Conservation (phyloP, 2,329 filamentous ascomycete genomes). For the Myriosclerotinia duriaeana region DNA sequence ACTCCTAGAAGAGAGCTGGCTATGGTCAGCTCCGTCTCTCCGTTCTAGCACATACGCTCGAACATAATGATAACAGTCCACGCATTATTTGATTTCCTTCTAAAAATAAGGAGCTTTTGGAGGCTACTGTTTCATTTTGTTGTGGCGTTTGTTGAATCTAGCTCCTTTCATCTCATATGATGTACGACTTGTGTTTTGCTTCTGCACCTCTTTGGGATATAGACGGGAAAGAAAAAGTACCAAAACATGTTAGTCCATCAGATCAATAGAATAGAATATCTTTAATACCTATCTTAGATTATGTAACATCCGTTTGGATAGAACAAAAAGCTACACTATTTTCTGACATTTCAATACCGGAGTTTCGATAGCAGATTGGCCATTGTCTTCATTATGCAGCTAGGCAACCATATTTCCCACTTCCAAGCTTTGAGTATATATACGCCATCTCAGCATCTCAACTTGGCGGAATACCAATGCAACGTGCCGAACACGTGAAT, state of each 20-base stretch:
- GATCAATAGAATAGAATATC: slow-evolving; percentile 10
- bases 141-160: not conserved
- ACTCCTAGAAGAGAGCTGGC: slow-evolving; percentile 29
- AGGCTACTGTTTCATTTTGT: not conserved
- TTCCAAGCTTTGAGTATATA: too few species aligned
- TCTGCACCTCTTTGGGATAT: not conserved
- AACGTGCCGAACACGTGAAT: not conserved
- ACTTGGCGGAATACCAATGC: not conserved
- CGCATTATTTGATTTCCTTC: not conserved
- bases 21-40: not conserved
- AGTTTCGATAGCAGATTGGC: too few species aligned
- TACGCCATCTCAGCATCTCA: not conserved
- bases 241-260: not conserved
- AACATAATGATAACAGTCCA: not conserved
- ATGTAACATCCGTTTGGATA: not conserved
- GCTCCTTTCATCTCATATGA: not conserved
- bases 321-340: not conserved
- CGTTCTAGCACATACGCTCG: not conserved
- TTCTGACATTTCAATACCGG: not conserved
- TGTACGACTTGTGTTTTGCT: not conserved
- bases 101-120: not conserved
- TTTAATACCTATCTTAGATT: not conserved
- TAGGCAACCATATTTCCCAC: not conserved
- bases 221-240: not conserved
- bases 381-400: too few species aligned